Base-by-base conservation (phyloP, 129 eudicot genomes). In the Deinandra increscens region DNA sequence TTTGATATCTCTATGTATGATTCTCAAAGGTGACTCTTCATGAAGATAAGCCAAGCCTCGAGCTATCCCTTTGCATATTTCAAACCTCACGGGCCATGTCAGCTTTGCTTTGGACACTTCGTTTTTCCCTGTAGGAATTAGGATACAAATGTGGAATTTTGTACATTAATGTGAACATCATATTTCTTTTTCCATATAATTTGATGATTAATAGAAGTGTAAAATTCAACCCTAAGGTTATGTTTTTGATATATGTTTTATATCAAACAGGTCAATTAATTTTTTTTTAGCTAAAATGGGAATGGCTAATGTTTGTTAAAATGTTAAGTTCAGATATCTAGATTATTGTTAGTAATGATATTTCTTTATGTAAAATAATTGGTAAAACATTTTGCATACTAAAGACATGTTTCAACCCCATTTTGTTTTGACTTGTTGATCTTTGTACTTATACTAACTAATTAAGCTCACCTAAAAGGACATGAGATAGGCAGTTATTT, bases 41-140 rank as follows among this genome's bases (percentile, higher is more conserved):
- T 89, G 96, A 9, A 89, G 89, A 81, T 83, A 89, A 22, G 82
- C 85, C 77, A 89, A 78, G 43, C 96, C 92, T 64, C 78, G 79
- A 29, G 96, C 92, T 70, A 89, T 82, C 14, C 91, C 96, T 36
- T 85, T 67, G 81, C 96, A 89, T 53, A 89, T 83, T 41, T 81
- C 78, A 73, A 76, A 65, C 82, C 96, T 85, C 68, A 86, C 83
- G 2, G 82, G 85, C 96, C 96, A 89, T 12, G 85, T 77, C 62
- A 89, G 80, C 77, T 74, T 81, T 45, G 78, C 38, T 71, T 77
- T 89, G 15, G 51, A 48, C 11, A 75, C 46, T n/a, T 72, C 18
- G 15, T 80, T 84, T 53, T 69, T 75, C 15, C 92, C 96, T 89
- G 74, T 59, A 17, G 41, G 4, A 68, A 22, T 14, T 15, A 51